Conservation (phyloP, 805 yeast species). For the Nakazawaea peltata region DNA sequence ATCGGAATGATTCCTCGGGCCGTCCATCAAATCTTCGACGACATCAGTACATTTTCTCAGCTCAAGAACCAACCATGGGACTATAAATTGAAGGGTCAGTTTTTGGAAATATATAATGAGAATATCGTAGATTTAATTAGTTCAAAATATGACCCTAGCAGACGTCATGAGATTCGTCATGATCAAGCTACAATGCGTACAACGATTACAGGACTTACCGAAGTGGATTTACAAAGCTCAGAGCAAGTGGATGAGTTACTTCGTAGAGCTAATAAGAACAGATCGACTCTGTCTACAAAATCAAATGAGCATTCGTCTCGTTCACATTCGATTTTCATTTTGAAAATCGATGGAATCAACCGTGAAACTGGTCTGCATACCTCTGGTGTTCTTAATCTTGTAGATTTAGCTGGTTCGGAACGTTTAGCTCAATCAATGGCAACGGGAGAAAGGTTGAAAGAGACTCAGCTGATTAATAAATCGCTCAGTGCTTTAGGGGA, state of each 20-base stretch:
- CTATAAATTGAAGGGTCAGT: constrained; percentile 60
- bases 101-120: constrained; percentile 87
- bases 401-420: constrained; percentile 95
- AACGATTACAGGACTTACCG: constrained; percentile 49
- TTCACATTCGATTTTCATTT: constrained; percentile 77
- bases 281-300: constrained; percentile 77
- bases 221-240: constrained; percentile 33
- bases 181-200: constrained; percentile 49
- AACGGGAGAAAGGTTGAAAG: constrained; percentile 71
- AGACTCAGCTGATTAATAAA: constrained; percentile 83
- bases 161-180: constrained; percentile 65
- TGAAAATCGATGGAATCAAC: constrained; percentile 52
- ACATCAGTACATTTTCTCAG: constrained; percentile 35
- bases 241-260: constrained; percentile 44
- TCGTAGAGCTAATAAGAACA: constrained; percentile 44
- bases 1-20: constrained; percentile 84
- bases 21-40: constrained; percentile 57
- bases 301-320: constrained; percentile 83
- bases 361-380: constrained; percentile 35
- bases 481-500: constrained; percentile 86
- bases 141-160: constrained; percentile 15
- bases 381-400: constrained; percentile 63
- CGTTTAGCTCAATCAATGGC: constrained; percentile 69
- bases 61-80: constrained; percentile 44
- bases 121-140: constrained; percentile 59